Evolutionary conservation across 2,329 filamentous ascomycete species (phyloP).

Genomic region (Aspergillus spinulosporus): DNA sequence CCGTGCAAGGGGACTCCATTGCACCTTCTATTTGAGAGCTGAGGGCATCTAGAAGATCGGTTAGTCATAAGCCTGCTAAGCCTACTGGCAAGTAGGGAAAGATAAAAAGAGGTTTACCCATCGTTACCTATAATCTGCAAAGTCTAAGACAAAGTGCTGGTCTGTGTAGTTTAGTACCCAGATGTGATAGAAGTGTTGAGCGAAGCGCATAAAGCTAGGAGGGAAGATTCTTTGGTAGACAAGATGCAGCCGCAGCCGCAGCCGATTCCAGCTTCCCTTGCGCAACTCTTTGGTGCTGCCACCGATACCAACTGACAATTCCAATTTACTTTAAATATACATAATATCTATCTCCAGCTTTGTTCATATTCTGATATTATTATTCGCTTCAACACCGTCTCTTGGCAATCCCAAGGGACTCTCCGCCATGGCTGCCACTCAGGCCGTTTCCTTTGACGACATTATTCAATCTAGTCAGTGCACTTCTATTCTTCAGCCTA

Average conservation of each 20-base stretch:
- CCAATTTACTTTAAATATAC: neutral
- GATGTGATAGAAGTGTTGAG: slow-evolving; percentile 10
- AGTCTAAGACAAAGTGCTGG: too few relatives aligned
- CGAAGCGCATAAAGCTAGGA: slow-evolving; percentile 1
- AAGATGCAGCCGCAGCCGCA: slow-evolving; percentile 2
- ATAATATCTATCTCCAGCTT: neutral
- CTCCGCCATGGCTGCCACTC: slow-evolving; percentile 38
- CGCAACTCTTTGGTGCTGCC: slow-evolving; percentile 7
- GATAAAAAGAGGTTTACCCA: neutral
- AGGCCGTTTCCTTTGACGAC: slow-evolving; percentile 50
- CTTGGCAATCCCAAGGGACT: neutral
- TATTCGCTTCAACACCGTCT: neutral
- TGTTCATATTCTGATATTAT: neutral
- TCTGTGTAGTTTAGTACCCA: too few relatives aligned
- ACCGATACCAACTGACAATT: neutral
- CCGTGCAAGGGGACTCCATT: slow-evolving; percentile 14
- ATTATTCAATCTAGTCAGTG: slow-evolving; percentile 54
- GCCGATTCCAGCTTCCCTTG: slow-evolving; percentile 9
- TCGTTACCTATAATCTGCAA: too few relatives aligned
- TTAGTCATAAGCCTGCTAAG: neutral
- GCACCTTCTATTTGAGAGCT: slow-evolving; percentile 12
- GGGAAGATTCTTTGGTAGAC: neutral
- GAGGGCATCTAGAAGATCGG: slow-evolving; percentile 2
- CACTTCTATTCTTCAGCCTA: slow-evolving; percentile 9
- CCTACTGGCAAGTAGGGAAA: neutral